Conservation (phyloP, 2,329 filamentous ascomycete genomes). For the Fusarium temperatum region DNA sequence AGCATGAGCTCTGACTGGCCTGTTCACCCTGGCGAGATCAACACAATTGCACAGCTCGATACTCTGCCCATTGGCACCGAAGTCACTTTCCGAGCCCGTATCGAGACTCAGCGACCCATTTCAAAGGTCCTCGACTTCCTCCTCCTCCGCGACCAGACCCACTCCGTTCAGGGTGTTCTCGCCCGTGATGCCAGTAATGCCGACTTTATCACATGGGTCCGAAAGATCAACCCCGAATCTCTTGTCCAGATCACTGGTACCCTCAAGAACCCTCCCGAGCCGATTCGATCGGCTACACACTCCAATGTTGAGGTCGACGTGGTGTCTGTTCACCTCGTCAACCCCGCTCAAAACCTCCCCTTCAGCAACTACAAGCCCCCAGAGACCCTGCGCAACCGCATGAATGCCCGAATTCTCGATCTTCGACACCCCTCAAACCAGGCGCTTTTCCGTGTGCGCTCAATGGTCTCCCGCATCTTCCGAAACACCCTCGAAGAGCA, state of each 20-base stretch:
- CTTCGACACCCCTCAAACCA: conserved; percentile 87
- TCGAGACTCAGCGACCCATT: conserved; percentile 76
- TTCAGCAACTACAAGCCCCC: conserved; percentile 70
- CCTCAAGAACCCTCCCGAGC: conserved; percentile 76
- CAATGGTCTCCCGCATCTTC: conserved; percentile 82
- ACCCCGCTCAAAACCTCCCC: conserved; percentile 58
- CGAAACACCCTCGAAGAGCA: conserved; percentile 76
- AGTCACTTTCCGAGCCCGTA: conserved; percentile 54
- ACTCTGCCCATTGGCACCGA: conserved; percentile 50
- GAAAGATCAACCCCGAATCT: conserved; percentile 81
- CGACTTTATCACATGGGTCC: conserved; percentile 88
- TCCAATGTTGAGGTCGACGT: conserved; percentile 81
- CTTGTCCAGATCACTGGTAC: conserved; percentile 80
- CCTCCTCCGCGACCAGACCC: conserved; percentile 83
- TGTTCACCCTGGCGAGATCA: conserved; percentile 52
- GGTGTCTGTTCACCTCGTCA: conserved; percentile 60
- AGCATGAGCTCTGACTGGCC: conserved; percentile 51
- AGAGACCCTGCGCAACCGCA: conserved; percentile 72
- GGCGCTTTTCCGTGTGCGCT: conserved; percentile 86
- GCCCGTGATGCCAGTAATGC: conserved; percentile 52
- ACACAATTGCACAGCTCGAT: conserved; percentile 51
- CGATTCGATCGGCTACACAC: conserved; percentile 78
- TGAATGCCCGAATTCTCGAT: conserved; percentile 83
- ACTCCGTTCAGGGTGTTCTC: conserved; percentile 86
- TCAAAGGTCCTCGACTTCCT: conserved; percentile 86